Evolutionary conservation across 202 grass and related monocot genomes (phyloP).

Genomic region (Bolboschoenoplectus hybrid): DNA sequence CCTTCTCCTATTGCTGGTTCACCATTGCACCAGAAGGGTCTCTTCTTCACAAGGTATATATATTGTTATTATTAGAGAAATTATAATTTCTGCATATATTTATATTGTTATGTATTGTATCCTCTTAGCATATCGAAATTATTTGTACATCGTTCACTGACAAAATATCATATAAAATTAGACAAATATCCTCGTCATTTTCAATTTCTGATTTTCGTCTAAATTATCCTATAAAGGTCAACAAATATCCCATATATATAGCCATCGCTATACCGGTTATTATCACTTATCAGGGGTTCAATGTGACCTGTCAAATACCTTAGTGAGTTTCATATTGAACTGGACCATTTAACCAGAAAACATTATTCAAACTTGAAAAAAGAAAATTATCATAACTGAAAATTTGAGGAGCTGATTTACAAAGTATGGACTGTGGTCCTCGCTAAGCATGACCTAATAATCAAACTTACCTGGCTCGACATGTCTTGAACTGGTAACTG

Average conservation of each 20-base stretch:
- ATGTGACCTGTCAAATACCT: background rate
- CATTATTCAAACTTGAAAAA: background rate
- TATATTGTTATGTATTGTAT: no score
- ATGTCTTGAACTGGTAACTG: background rate
- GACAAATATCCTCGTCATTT: background rate
- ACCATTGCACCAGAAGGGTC: constrained; percentile 71
- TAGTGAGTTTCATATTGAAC: background rate
- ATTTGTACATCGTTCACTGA: no score
- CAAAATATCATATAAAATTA: background rate
- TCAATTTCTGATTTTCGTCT: background rate
- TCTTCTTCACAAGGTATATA: constrained; percentile 73
- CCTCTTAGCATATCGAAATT: no score
- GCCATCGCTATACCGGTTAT: background rate
- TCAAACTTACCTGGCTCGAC: background rate
- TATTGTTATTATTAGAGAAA: background rate
- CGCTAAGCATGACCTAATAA: background rate
- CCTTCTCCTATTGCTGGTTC: constrained; percentile 72
- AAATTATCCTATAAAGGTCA: no score
- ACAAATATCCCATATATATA: background rate
- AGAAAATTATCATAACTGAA: constrained; percentile 1
- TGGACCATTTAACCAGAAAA: background rate
- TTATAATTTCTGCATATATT: constrained; percentile 5
- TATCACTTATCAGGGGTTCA: background rate
- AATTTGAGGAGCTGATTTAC: background rate
- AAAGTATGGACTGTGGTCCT: background rate